Base-by-base conservation (phyloP, 148 eudicot species). In the Persicaria tinctoria region DNA sequence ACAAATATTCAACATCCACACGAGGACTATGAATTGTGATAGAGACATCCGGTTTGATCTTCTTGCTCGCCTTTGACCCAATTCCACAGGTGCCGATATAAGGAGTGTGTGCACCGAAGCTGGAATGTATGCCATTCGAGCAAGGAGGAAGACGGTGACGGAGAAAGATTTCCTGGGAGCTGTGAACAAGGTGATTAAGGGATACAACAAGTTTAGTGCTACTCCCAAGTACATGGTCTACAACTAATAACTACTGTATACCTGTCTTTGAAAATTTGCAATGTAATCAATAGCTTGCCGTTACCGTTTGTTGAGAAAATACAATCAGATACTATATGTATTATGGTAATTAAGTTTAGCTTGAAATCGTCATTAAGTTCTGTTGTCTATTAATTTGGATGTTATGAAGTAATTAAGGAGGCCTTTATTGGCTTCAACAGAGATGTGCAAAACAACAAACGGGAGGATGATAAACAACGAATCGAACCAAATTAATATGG, bases 21-120 rank as follows among this genome's bases (percentile, higher is more conserved):
- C 97, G 47, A 83, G 95, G 70, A 93, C 97, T 47, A 93, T 93
- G 98, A 93, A 91, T 77, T 93, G 97, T 79, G 98, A 91, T 73
- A 87, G 98, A 73, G 95, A 89, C 78, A 81, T 93, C 56, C 88
- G 98, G 16, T 93, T 89, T 87, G 98, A 93, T 74, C 97, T 93
- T 66, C 83, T 93, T 73, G 98, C 98, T 78, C 93, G 98, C 32
- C 95, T 93, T 66, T 93, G 98, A 87, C 98, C 98, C 14, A 93
- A 93, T 78, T 89, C 95, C 48, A 93, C 97, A 44, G 98, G 98
- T 93, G 98, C 97, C 53, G 98, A 93, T 74, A 93, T 93, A 73
- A 85, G 98, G 82, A 91, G 98, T 82, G 98, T 89, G 76, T 93
- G 98, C 84, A 93, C 98, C 0, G 98, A 91, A 80, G 98, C 98